Conservation (phyloP, 257 asterid species). For the Coffea canephora region DNA sequence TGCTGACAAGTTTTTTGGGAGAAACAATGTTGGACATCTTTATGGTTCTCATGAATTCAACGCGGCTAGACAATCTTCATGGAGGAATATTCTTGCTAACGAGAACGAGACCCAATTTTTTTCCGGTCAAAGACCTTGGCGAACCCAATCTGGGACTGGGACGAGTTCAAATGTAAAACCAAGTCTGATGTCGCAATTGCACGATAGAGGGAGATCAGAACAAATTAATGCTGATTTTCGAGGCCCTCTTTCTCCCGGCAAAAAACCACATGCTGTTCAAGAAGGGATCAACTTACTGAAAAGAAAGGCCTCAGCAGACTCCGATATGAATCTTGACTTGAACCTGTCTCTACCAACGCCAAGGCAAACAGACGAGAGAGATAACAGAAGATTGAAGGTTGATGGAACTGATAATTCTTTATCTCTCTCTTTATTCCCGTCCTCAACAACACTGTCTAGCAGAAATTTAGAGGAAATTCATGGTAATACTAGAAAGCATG, state of each 20-base stretch:
- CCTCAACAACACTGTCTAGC: conserved; percentile 25
- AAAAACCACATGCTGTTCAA: neutral
- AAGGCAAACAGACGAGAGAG: conserved; percentile 19
- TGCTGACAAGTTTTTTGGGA: conserved; percentile 23
- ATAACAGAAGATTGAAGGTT: conserved; percentile 20
- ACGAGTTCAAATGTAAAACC: conserved; percentile 18
- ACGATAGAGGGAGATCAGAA: conserved; percentile 26
- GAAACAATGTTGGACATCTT: conserved; percentile 19
- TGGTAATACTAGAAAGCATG: conserved; percentile 23
- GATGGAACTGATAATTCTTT: conserved; percentile 41
- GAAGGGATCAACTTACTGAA: conserved; percentile 27
- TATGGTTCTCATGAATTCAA: conserved; percentile 28
- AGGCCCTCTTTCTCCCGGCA: conserved; percentile 6
- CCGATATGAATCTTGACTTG: conserved; percentile 58
- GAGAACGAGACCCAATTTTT: conserved; percentile 17
- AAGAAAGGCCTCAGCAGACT: conserved; percentile 34
- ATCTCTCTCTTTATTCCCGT: conserved; percentile 60
- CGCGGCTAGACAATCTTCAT: conserved; percentile 24
- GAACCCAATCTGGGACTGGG: conserved; percentile 15
- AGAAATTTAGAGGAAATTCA: conserved; percentile 21
- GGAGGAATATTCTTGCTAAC: conserved; percentile 31
- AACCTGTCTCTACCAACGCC: conserved; percentile 52
- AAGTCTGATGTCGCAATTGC: conserved; percentile 12
- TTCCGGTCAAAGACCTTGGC: conserved; percentile 30
- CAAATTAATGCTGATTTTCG: conserved; percentile 9